Base-by-base conservation (phyloP, 2,329 filamentous ascomycete genomes). In the Calonectria ilicicola region DNA sequence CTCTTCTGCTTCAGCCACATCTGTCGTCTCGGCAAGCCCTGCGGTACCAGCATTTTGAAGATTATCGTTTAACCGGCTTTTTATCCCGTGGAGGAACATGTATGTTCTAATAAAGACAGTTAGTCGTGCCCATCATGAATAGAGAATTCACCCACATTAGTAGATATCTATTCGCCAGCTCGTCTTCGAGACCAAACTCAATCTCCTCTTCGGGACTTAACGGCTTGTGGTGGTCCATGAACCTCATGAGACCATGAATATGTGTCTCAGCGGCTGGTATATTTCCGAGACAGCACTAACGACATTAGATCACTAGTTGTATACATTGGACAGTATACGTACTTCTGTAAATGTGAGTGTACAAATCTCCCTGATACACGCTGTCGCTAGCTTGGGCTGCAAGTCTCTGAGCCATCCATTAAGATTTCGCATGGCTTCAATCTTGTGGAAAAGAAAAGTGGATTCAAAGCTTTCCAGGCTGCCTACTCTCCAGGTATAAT, bases 1-100 rank as follows among this genome's bases (percentile, higher is more conserved):
- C 0, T 35, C 40, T 23, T 72, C 69, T 1, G 74, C 69, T 1
- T 67, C n/a, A 5, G n/a, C 12, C 1, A 70, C 67, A 2, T 49
- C 35, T 3, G 69, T 69, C 6, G 47, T 27, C 1, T 51, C 42
- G 2, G 38, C 49, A 5, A 65, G 35, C 5, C 44, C 38, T 0
- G 44, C 15, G 5, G 38, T 9, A 8, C 60, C n/a, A 17, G 56
- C 21, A 27, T 53, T 47, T 10, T 51, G 51, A 3, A 73, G 26
- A n/a, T 72, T 76, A 5, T 76, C 76, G 17, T 72, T 42, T 1
- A 79, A 46, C 8, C 77, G 70, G 35, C 76, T 76, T 29, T 77
- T 79, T 23, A 79, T 51, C 21, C 75, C 76, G n/a, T 79, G 72
- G 4, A 77, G 72, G 23, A 79, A 78, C 38, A 72, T 78, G 51